Evolutionary conservation across 2,329 filamentous ascomycete genomes (phyloP).

Genomic region (Diplodia corticola): DNA sequence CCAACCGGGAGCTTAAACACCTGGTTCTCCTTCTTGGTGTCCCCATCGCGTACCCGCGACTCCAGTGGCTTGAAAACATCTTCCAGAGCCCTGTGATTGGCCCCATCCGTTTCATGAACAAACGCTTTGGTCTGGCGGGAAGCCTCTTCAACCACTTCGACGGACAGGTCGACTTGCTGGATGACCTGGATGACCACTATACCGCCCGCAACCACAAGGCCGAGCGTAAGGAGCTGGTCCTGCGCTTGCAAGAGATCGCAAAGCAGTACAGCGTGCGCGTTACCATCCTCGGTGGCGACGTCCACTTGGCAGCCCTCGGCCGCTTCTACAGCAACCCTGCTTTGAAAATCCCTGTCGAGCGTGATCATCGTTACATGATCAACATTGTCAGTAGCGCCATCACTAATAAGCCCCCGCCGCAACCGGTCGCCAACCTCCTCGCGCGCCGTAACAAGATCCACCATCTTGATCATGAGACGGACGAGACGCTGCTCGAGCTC

Average conservation of each 20-base stretch:
- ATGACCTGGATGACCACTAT: conserved; percentile 72
- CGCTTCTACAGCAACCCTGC: conserved; percentile 65
- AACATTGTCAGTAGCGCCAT: conserved; percentile 66
- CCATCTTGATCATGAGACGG: conserved; percentile 61
- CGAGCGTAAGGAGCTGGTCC: conserved; percentile 73
- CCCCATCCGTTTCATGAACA: conserved; percentile 85
- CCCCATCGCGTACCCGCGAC: conserved; percentile 69
- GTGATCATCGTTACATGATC: conserved; percentile 64
- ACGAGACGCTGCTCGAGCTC: conserved; percentile 64
- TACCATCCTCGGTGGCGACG: conserved; percentile 64
- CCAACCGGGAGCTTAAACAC: conserved; percentile 61
- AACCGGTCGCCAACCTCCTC: conserved; percentile 64
- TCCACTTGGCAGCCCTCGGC: conserved; percentile 63
- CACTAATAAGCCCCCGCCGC: conserved; percentile 67
- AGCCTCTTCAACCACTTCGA: conserved; percentile 93
- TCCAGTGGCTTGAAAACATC: conserved; percentile 97
- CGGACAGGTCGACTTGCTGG: conserved; percentile 66
- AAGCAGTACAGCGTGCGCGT: conserved; percentile 58
- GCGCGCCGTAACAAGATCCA: conserved; percentile 66
- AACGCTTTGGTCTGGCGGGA: conserved; percentile 83
- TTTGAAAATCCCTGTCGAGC: conserved; percentile 56
- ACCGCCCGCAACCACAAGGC: conserved; percentile 88
- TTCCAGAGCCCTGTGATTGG: conserved; percentile 83
- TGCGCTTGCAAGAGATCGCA: conserved; percentile 62
- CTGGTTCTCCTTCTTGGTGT: conserved; percentile 65